Base-by-base conservation (phyloP, 352 stramenopile species). In the Phytophthora quininea region DNA sequence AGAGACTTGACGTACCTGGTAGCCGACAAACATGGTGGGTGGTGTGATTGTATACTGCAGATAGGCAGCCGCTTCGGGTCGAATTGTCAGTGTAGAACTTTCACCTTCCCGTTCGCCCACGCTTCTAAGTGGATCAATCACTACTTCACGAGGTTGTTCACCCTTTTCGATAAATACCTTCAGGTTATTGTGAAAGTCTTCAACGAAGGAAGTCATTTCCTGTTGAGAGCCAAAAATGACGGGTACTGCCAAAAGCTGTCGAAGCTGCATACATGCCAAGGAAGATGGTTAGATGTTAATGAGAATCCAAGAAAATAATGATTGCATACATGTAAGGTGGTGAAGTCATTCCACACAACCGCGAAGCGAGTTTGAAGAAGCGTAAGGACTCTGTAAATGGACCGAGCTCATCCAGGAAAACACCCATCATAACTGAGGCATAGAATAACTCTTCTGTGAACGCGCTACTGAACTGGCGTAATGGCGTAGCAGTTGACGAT, bases 11-110 rank as follows among this genome's bases (percentile, higher is more conserved):
- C 19, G 24, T 64, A 84, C 82, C 73, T 89, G 82, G 51, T 89
- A 91, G 14, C 82, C 82, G 27, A 88, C 75, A 53, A 91, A 79
- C 82, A 91, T 91, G 0, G 82, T 87, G 14, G 80, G 54, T 9
- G 80, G 82, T 1, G 82, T 91, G 60, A 91, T 89, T 4, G 80
- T 89, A 58, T 85, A 89, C 29, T 62, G 64, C 19, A 89, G 54
- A 51, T 87, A 77, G 14, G 59, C 71, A 6, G 76, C 72, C 11
- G 64, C 40, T 58, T 88, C 73, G 7, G 76, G 76, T 10, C 72
- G 73, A 52, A 72, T 2, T 2, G 12, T 19, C n/a, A 19, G 32
- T 1, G 27, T 49, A 32, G 48, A 50, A 10, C 2, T 30, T 55
- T 15, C 15, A 51, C 3, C 19, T 1, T 35, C 54, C 10, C 49